A percentile compares a stretch with the other conserved stretches of the same genome.
phyloP scores from a whole-genome alignment of 306 rosid genomes.

The Cajanus cajan region DNA sequence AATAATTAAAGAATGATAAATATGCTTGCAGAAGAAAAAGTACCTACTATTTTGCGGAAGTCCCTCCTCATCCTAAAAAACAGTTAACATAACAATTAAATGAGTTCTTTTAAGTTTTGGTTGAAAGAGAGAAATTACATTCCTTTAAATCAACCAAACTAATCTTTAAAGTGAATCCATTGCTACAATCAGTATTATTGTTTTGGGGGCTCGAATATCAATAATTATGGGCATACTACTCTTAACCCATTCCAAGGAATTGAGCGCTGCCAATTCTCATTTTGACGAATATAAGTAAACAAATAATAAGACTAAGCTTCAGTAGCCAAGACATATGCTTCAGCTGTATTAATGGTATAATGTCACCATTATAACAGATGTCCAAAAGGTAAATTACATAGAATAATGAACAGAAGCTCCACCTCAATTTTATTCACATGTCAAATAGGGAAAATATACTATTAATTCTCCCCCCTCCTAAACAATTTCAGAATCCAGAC shows the following conservation, averaged over 20 bases:
- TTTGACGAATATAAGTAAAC: conserved; percentile 15
- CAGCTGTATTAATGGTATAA: background rate
- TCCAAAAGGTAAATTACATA: background rate
- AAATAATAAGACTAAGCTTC: conserved; percentile 5
- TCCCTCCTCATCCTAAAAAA: conserved; percentile 72
- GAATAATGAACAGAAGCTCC: conserved; percentile 2
- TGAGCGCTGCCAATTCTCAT: conserved; percentile 15
- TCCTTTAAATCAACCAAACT: conserved; percentile 14
- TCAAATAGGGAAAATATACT: conserved; percentile 10
- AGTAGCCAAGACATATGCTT: conserved; percentile 14
- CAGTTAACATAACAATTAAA: conserved; percentile 27
- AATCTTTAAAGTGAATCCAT: conserved; percentile 20
- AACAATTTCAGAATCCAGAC: conserved; percentile 24
- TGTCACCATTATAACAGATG: background rate
- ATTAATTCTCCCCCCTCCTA: conserved; percentile 2
- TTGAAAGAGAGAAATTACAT: background rate
- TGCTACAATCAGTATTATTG: background rate
- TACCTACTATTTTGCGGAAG: conserved; percentile 77
- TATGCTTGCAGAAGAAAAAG: conserved; percentile 29
- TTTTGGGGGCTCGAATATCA: conserved; percentile 3
- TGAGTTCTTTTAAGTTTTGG: conserved; percentile 3
- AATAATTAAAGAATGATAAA: conserved; percentile 23
- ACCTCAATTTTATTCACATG: background rate
- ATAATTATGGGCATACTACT: conserved; percentile 9
- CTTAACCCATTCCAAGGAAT: conserved; percentile 6